Base-by-base conservation (phyloP, 305 asterid species). In the Fraxinus velutina region DNA sequence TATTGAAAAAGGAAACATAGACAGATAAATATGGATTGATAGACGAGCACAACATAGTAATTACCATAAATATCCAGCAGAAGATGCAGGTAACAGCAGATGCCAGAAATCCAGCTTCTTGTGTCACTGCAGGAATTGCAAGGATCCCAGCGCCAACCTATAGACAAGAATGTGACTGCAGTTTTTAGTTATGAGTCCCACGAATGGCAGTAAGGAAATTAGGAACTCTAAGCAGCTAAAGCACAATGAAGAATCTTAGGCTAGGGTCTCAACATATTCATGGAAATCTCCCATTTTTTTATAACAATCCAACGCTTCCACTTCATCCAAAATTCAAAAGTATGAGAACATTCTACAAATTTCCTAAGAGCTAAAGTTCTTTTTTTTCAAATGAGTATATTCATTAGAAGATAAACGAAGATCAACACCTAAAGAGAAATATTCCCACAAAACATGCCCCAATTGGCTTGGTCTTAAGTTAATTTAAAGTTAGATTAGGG, bases 51-150 rank as follows among this genome's bases (percentile, higher is more conserved):
- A n/a, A 34, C 57, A 81, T 17, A 36, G 80, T 76, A 55, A 17
- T 78, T 90, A 92, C 97, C 98, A 94, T 94, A 85, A 84, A 94
- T 39, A 91, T 83, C 98, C 98, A 94, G 90, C 97, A 91, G 13
- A 86, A 60, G 87, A 93, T 89, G 91, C 98, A 93, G 80, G 76
- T 88, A 39, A 89, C 83, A 15, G 97, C 91, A 76, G 98, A 93
- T 84, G 98, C 94, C 74, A 93, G 85, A 86, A 94, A 94, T 76
- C 98, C 98, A 87, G 98, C 75, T 85, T 95, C 98, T 90, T 90
- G 97, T 19, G 98, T 95, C 83, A 95, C 98, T 50, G 98, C 95
- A 78, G 98, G 98, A 88, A 95, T 92, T 52, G 98, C 98, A 77
- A 95, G 98, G 83, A 95, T 93, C 68, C 98, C 98, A 44, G 97